Conservation (phyloP, 1,139 yeast genomes). For the Lizanozyma gosingica region DNA sequence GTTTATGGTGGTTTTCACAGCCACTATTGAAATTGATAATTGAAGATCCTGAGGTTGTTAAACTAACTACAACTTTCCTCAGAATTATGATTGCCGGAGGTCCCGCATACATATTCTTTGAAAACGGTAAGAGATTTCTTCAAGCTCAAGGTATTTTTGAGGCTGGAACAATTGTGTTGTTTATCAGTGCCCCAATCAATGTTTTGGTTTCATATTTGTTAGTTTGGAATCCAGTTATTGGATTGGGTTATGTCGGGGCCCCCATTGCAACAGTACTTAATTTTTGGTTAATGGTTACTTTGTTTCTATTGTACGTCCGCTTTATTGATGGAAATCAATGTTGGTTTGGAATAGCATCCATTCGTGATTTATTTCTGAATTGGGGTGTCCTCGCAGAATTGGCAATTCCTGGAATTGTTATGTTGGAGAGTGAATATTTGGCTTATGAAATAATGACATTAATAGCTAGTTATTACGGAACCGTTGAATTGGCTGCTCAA, state of each 20-base stretch:
- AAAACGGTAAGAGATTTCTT: slow-evolving; percentile 69
- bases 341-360: slow-evolving; percentile 53
- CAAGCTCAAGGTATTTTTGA: slow-evolving; percentile 93
- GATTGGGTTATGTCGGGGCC: slow-evolving; percentile 63
- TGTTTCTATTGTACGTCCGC: slow-evolving; percentile 45
- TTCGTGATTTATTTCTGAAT: slow-evolving; percentile 40
- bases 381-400: slow-evolving; percentile 53
- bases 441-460: slow-evolving; percentile 68
- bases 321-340: slow-evolving; percentile 61
- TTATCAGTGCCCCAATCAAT: slow-evolving; percentile 75
- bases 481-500: slow-evolving; percentile 79
- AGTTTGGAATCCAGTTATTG: slow-evolving; percentile 61
- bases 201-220: slow-evolving; percentile 62
- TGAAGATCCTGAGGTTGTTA: slow-evolving; percentile 51
- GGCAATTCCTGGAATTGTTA: slow-evolving; percentile 65
- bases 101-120: slow-evolving; percentile 80
- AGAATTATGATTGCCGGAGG: slow-evolving; percentile 65
- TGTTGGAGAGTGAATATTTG: slow-evolving; percentile 67
- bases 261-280: slow-evolving; percentile 65
- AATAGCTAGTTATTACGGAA: slow-evolving; percentile 73
- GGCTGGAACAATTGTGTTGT: slow-evolving; percentile 74
- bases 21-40: slow-evolving; percentile 42
- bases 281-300: slow-evolving; percentile 58
- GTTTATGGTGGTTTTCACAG: slow-evolving; percentile 62
- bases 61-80: slow-evolving; percentile 55